A percentile compares a stretch with the other conserved stretches of the same genome.
phyloP scores from a whole-genome alignment of 2,329 filamentous ascomycete genomes.

The Fusarium dlaminii region DNA sequence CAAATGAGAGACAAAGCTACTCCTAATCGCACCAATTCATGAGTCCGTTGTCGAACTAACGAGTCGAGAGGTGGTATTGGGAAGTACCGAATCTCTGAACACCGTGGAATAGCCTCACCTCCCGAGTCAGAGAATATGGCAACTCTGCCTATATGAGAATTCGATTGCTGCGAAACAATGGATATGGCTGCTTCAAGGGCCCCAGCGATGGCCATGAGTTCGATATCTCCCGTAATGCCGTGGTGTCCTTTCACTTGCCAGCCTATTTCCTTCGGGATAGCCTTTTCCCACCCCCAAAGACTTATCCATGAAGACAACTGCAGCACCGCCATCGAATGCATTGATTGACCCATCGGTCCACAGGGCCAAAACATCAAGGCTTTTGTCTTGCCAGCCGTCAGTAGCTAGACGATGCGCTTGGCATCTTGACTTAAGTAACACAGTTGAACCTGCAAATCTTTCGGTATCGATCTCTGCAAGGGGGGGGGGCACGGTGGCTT shows the following conservation, averaged over 20 bases:
- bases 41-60: neutral
- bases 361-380: neutral
- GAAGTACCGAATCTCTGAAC: neutral
- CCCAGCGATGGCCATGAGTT: neutral
- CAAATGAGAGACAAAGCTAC: neutral
- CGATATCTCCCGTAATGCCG: neutral
- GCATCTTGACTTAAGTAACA: neutral
- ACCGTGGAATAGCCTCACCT: neutral
- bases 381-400: neutral
- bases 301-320: neutral
- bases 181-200: neutral
- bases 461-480: neutral
- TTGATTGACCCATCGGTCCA: neutral
- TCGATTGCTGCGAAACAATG: neutral
- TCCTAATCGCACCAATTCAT: neutral
- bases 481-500: neutral
- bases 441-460: neutral
- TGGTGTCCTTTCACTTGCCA: neutral
- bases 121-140: neutral
- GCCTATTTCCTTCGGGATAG: neutral
- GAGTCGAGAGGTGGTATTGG: neutral
- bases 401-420: neutral
- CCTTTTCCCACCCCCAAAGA: neutral
- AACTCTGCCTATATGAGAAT: neutral
- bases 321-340: neutral